These are phyloP conservation scores for Colletotrichum phormii DNA, from an alignment of 2,329 filamentous ascomycete genomes.

Conservation along the genomic window DNA sequence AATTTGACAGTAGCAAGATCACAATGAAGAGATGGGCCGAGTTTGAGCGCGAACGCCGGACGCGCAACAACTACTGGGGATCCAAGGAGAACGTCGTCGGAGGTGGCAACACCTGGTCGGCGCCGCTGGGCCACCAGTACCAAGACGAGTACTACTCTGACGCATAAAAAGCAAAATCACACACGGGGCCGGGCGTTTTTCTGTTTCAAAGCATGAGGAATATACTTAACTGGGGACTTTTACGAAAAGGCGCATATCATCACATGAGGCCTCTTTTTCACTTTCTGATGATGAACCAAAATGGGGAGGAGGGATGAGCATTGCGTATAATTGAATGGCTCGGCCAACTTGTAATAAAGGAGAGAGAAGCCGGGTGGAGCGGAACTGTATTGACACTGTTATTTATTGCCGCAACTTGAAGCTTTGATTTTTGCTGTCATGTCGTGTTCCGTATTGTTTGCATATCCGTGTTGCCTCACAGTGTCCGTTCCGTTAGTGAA, in stretches of 20 bases:
- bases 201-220: constrained; percentile 25
- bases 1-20: constrained; percentile 98
- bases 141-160: constrained; percentile 69
- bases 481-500: neutral
- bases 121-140: constrained; percentile 57
- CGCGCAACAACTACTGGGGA: constrained; percentile 63
- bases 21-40: constrained; percentile 99
- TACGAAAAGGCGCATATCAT: constrained; percentile 29
- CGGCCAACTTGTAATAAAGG: constrained; percentile 32
- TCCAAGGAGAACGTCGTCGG: constrained; percentile 63
- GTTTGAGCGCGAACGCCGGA: constrained; percentile 79
- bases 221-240: constrained; percentile 20
- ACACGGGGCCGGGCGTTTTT: constrained; percentile 28
- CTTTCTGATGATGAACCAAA: constrained; percentile 23
- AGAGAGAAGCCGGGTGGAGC: constrained; percentile 3
- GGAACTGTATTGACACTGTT: constrained; percentile 4
- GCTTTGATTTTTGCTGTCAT: neutral
- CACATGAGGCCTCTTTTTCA: constrained; percentile 14
- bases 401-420: neutral
- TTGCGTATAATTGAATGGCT: constrained; percentile 15
- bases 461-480: too few species aligned
- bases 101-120: constrained; percentile 55
- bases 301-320: neutral
- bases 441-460: neutral
- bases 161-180: constrained; percentile 48